Base-by-base conservation (phyloP, 495 filamentous ascomycete species). In the Pyrenula aspistea region DNA sequence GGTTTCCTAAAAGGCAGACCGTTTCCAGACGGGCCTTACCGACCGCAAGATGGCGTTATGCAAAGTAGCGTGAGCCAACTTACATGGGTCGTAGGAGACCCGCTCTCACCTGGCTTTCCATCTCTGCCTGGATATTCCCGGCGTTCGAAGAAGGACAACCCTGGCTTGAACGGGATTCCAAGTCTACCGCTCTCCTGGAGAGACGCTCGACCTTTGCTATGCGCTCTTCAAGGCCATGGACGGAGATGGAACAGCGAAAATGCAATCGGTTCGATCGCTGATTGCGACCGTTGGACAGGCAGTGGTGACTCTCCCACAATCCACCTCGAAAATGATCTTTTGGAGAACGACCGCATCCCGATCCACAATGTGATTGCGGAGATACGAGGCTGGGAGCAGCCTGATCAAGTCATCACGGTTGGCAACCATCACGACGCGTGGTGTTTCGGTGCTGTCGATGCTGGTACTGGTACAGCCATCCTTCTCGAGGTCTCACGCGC, bases 391-490 rank as follows among this genome's bases (percentile, higher is more conserved):
- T 67, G 86, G 24, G 93, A 97, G 62, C 83, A 91, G 61, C 75
- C 73, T 2, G 83, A 91, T 53, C 94, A 96, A 71, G 85, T 84
- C 51, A 84, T 98, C 64, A 87, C 94, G 55, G 78, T 98, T 56
- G 94, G 93, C 23, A 95, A 91, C 65, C 93, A 96, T 66, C 88
- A 94, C 21, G 93, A 98, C 66, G 84, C 90, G 10, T 96, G 88
- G 89, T 86, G 89, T 55, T 87, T 94, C 63, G 92, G 94, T 57
- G 89, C 89, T 55, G 81, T 81, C 1, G 86, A 91, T 59, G 88
- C 94, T 0, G 88, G 88, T 56, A 89, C 86, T 54, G 94, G 92
- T 12, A 96, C 91, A 0, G 94, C 93, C 12, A 79, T 96, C 24
- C 85, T 96, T 74, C 70, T 96, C 20, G 94, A 98, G 68, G 77